These are phyloP conservation scores for Metschnikowia cubensis DNA, from an alignment of 805 yeast species.

Conservation along the genomic window DNA sequence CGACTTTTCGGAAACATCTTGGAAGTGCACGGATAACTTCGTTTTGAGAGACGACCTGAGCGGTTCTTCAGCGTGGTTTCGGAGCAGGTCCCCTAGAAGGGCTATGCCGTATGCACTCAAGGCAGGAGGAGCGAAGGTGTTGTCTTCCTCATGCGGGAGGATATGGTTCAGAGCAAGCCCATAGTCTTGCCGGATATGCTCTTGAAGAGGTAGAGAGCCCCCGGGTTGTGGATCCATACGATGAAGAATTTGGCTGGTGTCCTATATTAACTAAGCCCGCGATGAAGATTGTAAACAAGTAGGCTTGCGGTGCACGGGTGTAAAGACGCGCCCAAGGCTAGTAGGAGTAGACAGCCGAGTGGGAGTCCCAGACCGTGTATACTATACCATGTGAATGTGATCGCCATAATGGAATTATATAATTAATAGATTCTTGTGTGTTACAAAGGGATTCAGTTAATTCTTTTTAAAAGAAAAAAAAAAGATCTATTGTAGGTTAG, in stretches of 20 bases:
- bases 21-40: conserved; percentile 34
- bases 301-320: background rate
- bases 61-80: conserved; percentile 12
- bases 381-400: too few species aligned
- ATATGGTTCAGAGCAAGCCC: background rate
- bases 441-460: too few species aligned
- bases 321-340: background rate
- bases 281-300: conserved; percentile 8
- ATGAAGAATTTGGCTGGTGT: conserved; percentile 3
- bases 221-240: conserved; percentile 13
- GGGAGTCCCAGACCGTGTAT: too few species aligned
- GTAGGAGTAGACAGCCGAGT: too few species aligned
- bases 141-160: conserved; percentile 38
- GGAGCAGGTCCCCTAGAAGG: conserved; percentile 33
- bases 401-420: too few species aligned
- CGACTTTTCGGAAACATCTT: background rate
- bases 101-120: conserved; percentile 57
- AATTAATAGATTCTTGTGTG: too few species aligned
- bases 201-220: conserved; percentile 2
- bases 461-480: too few species aligned
- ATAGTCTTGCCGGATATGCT: background rate
- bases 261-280: background rate
- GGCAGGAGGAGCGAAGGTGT: conserved; percentile 55
- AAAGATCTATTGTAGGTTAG: too few species aligned
- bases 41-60: conserved; percentile 20